Conservation (phyloP, 495 filamentous ascomycete genomes). For the Choiromyces venosus region DNA sequence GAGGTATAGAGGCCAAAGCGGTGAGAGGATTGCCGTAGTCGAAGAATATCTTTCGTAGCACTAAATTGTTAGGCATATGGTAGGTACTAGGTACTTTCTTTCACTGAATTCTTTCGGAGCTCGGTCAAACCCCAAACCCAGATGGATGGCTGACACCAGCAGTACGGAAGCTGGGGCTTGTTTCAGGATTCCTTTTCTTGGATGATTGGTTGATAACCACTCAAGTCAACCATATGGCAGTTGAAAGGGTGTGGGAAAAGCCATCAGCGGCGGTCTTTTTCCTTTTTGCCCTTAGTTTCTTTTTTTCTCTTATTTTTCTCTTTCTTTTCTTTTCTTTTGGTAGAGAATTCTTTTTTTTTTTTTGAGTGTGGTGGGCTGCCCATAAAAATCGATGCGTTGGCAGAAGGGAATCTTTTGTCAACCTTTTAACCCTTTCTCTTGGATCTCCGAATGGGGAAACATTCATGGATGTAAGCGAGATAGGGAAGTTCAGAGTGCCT, state of each 20-base stretch:
- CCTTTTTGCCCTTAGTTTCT: not conserved
- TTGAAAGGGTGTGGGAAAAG: constrained; percentile 12
- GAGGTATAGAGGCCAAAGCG: constrained; percentile 28
- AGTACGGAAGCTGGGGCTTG: constrained; percentile 38
- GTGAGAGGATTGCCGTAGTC: constrained; percentile 36
- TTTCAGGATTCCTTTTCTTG: constrained; percentile 34
- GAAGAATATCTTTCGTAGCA: not conserved
- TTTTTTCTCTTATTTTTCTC: not conserved
- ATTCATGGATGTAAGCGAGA: constrained; percentile 40
- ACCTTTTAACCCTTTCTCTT: constrained; percentile 28
- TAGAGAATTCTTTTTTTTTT: constrained; percentile 3
- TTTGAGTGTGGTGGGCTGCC: constrained; percentile 33
- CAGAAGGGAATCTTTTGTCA: constrained; percentile 35
- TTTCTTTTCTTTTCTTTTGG: not conserved
- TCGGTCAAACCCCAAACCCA: constrained; percentile 40
- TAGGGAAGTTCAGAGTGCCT: constrained; percentile 34
- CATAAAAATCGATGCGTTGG: constrained; percentile 40
- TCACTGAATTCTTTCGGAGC: constrained; percentile 26
- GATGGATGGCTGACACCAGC: constrained; percentile 35
- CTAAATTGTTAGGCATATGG: not conserved
- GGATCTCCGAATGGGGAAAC: constrained; percentile 36
- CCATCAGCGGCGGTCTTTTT: constrained; percentile 1
- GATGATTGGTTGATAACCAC: constrained; percentile 34
- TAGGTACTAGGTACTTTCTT: not conserved
- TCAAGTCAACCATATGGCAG: constrained; percentile 31